Percentiles rank a stretch among this genome's conserved stretches.
phyloP scores from a whole-genome alignment of 2,329 filamentous ascomycete species.

The Neoarthrinium moseri region DNA sequence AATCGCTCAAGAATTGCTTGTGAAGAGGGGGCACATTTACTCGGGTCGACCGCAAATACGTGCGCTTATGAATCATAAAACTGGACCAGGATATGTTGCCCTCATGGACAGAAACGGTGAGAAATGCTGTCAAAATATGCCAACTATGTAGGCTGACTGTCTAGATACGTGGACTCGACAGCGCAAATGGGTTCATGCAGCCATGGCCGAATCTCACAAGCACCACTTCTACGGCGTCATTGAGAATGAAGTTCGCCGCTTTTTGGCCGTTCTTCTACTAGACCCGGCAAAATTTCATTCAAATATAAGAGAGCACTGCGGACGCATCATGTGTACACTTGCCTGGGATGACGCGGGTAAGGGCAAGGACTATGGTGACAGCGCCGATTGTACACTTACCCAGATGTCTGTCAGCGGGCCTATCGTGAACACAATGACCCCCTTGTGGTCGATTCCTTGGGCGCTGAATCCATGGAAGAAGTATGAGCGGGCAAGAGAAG shows the following conservation, averaged over 20 bases:
- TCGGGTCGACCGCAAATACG: slow-evolving; percentile 49
- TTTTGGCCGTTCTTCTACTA: slow-evolving; percentile 42
- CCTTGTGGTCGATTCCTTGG: slow-evolving; percentile 43
- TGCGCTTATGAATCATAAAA: slow-evolving; percentile 47
- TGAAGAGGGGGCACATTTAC: slow-evolving; percentile 49
- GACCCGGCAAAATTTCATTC: slow-evolving; percentile 44
- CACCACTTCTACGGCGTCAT: slow-evolving; percentile 47
- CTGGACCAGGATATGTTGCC: slow-evolving; percentile 45
- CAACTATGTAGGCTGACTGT: not conserved
- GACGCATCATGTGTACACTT: slow-evolving; percentile 48
- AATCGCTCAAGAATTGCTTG: slow-evolving; percentile 46
- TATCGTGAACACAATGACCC: slow-evolving; percentile 48
- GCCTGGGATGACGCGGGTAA: slow-evolving; percentile 49
- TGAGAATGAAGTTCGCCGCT: slow-evolving; percentile 44
- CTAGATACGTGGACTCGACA: slow-evolving; percentile 47
- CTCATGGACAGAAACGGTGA: slow-evolving; percentile 49
- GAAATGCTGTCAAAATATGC: slow-evolving; percentile 14
- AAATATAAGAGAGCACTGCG: slow-evolving; percentile 47
- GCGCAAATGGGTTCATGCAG: slow-evolving; percentile 51
- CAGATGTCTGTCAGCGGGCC: slow-evolving; percentile 53
- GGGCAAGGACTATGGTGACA: slow-evolving; percentile 43
- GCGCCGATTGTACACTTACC: slow-evolving; percentile 44
- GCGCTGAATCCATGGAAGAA: slow-evolving; percentile 47
- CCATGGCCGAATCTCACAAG: slow-evolving; percentile 40
- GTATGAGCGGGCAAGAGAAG: slow-evolving; percentile 42